phyloP scores from a whole-genome alignment of 2,329 filamentous ascomycete genomes.

The Arthrobotrys entomopaga region DNA sequence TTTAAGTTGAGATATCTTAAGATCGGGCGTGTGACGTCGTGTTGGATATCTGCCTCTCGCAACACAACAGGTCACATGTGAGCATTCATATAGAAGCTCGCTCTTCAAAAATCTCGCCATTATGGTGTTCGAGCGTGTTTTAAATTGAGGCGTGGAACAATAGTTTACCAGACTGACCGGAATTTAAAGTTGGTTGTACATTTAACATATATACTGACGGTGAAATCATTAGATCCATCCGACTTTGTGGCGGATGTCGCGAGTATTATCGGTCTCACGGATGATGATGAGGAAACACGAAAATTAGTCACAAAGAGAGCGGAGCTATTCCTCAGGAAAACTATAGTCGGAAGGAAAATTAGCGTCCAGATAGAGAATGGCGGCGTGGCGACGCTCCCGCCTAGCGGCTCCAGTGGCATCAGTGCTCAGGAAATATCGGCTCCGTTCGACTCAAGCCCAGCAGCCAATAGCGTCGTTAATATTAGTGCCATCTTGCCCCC shows the following conservation, averaged over 20 bases:
- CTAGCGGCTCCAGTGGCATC: constrained; percentile 42
- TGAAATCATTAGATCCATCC: constrained; percentile 28
- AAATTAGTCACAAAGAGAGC: constrained; percentile 30
- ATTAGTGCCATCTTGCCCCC: constrained; percentile 35
- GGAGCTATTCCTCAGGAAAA: constrained; percentile 38
- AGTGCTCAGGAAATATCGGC: constrained; percentile 38
- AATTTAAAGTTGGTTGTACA: background rate
- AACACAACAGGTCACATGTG: no score
- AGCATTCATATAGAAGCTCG: no score
- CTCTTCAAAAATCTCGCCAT: no score
- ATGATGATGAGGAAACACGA: constrained; percentile 46
- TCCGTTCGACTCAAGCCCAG: constrained; percentile 10
- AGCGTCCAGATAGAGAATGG: constrained; percentile 44
- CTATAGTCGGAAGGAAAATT: constrained; percentile 38
- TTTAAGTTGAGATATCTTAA: no score
- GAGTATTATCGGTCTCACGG: constrained; percentile 33
- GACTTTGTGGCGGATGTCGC: constrained; percentile 39
- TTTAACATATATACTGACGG: background rate
- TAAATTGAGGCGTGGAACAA: no score
- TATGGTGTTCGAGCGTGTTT: no score
- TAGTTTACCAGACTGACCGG: background rate
- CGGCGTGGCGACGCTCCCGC: constrained; percentile 18
- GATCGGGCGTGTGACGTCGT: background rate
- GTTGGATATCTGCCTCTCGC: background rate
- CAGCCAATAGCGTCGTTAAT: constrained; percentile 32